These are phyloP conservation scores for Chrysopogon serrulatus DNA, from an alignment of 176 grass and related monocot genomes.

Conservation along the genomic window DNA sequence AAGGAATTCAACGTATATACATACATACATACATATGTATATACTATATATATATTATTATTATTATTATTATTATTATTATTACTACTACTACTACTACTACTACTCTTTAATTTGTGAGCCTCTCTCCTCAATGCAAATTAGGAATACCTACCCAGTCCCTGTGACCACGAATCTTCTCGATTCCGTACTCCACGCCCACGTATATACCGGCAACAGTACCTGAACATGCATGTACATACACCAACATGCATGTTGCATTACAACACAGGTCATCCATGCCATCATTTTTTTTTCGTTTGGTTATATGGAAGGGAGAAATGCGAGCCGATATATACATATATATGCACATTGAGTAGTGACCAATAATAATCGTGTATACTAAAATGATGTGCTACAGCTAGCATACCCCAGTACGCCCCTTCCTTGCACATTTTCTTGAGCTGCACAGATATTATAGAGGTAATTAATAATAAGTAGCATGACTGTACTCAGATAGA, in stretches of 20 bases:
- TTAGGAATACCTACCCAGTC: slow-evolving; percentile 37
- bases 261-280: too few relatives aligned
- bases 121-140: background rate
- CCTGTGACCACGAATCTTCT: slow-evolving; percentile 43
- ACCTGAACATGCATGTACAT: slow-evolving; percentile 24
- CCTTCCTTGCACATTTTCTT: slow-evolving; percentile 82
- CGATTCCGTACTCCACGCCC: slow-evolving; percentile 56
- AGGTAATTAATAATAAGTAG: too few relatives aligned
- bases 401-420: slow-evolving; percentile 40
- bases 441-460: background rate
- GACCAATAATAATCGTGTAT: too few relatives aligned
- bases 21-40: background rate
- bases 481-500: too few relatives aligned
- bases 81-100: too few relatives aligned
- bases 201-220: slow-evolving; percentile 57
- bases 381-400: background rate
- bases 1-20: background rate
- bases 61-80: too few relatives aligned
- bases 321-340: too few relatives aligned
- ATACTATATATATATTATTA: background rate
- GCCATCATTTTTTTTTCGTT: too few relatives aligned
- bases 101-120: too few relatives aligned
- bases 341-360: too few relatives aligned
- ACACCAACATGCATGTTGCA: too few relatives aligned
- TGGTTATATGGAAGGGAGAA: too few relatives aligned